These are phyloP conservation scores for Parascedosporium putredinis DNA, from an alignment of 2,329 filamentous ascomycete species.

Conservation along the genomic window DNA sequence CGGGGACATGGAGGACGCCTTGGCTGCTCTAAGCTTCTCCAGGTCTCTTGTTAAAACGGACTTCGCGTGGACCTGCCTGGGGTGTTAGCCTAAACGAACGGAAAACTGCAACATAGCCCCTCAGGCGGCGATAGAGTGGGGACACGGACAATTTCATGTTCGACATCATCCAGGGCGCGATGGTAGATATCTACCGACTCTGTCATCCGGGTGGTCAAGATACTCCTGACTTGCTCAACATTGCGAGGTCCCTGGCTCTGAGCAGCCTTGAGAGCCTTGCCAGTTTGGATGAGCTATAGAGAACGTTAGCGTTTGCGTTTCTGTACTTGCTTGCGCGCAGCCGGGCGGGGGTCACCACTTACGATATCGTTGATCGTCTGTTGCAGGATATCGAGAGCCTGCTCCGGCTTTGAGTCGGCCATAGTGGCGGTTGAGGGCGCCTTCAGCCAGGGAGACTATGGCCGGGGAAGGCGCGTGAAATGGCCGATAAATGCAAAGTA, in stretches of 20 bases:
- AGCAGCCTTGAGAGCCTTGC: constrained; percentile 42
- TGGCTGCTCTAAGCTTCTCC: constrained; percentile 24
- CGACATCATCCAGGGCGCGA: constrained; percentile 43
- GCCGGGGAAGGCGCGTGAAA: too few relatives aligned
- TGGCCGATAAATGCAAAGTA: too few relatives aligned
- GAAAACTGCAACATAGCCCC: constrained; percentile 13
- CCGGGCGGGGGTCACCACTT: constrained; percentile 18
- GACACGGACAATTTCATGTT: constrained; percentile 50
- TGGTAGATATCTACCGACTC: constrained; percentile 40
- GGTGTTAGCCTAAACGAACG: background rate
- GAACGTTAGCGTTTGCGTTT: background rate
- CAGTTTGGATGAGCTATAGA: constrained; percentile 52
- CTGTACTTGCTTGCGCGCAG: too few relatives aligned
- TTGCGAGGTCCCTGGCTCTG: constrained; percentile 33
- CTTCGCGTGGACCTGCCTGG: constrained; percentile 34
- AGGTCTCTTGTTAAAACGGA: constrained; percentile 45
- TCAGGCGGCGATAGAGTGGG: too few relatives aligned
- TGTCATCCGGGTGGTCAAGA: constrained; percentile 30
- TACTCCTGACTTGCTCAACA: constrained; percentile 20
- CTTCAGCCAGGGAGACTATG: too few relatives aligned
- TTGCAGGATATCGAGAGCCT: constrained; percentile 39
- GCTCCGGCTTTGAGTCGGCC: constrained; percentile 22
- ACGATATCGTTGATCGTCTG: constrained; percentile 45
- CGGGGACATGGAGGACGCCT: constrained; percentile 8
- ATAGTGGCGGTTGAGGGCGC: too few relatives aligned